phyloP scores from a whole-genome alignment of 768 basidiomycete genomes.

The Imleria badia region DNA sequence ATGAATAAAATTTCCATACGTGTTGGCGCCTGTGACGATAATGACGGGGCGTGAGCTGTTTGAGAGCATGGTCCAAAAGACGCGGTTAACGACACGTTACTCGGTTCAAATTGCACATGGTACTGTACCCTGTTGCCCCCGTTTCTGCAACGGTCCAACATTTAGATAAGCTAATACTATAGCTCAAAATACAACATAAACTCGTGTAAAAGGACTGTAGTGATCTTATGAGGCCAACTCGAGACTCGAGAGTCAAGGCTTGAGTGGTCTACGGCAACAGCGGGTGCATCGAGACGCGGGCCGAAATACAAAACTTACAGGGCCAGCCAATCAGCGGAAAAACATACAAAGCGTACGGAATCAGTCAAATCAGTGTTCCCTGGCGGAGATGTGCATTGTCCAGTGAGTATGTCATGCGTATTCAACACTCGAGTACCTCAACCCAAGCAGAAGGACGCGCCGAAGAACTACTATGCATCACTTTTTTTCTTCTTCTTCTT shows the following conservation, averaged over 20 bases:
- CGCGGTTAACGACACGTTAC: neutral
- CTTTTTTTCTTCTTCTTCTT: slow-evolving; percentile 44
- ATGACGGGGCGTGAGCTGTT: slow-evolving; percentile 43
- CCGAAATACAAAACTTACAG: no score
- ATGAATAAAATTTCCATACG: slow-evolving; percentile 37
- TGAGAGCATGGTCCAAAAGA: slow-evolving; percentile 28
- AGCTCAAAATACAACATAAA: no score
- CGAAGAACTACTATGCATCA: slow-evolving; percentile 27
- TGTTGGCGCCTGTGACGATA: slow-evolving; percentile 71
- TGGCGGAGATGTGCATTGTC: neutral
- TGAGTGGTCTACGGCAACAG: no score
- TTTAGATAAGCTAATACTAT: neutral
- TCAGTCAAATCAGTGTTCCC: neutral
- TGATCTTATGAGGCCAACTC: no score
- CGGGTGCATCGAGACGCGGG: no score
- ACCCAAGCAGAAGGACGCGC: neutral
- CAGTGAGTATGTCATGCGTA: neutral
- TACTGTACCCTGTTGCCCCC: neutral
- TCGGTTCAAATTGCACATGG: neutral
- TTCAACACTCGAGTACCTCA: neutral
- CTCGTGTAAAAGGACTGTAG: no score
- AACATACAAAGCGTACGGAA: neutral
- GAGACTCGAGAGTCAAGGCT: no score
- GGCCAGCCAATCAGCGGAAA: no score
- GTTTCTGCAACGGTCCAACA: no score